A percentile compares a stretch with the other conserved stretches of the same genome.
These are phyloP conservation scores for Aspergillus cavernicola DNA, from an alignment of 495 filamentous ascomycete species.

Conservation along the genomic window DNA sequence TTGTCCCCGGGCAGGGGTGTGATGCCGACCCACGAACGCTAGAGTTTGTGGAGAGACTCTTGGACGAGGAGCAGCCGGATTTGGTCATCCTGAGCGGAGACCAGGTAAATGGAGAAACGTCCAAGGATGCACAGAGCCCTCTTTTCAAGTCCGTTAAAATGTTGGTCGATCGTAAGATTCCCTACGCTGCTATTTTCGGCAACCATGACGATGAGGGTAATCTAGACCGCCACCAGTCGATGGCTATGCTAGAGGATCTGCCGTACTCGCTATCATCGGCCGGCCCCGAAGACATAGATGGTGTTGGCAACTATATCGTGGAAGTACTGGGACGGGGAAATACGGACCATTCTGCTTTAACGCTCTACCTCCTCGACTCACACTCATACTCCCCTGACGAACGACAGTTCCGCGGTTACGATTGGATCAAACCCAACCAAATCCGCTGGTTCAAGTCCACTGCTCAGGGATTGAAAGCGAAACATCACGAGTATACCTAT, in stretches of 20 bases:
- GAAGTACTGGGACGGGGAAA: conserved; percentile 79
- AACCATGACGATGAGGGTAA: conserved; percentile 96
- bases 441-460: conserved; percentile 90
- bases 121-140: conserved; percentile 86
- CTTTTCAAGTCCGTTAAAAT: conserved; percentile 91
- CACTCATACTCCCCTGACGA: conserved; percentile 92
- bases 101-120: conserved; percentile 90
- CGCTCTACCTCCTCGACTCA: conserved; percentile 89
- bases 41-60: conserved; percentile 74
- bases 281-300: conserved; percentile 79
- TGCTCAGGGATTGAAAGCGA: conserved; percentile 61
- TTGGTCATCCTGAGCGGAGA: conserved; percentile 88
- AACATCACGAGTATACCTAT: conserved; percentile 77
- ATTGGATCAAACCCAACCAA: conserved; percentile 92
- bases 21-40: conserved; percentile 89
- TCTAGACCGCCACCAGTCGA: conserved; percentile 68
- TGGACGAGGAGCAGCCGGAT: conserved; percentile 91
- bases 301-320: conserved; percentile 91
- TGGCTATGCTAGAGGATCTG: conserved; percentile 78
- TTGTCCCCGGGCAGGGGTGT: conserved; percentile 66
- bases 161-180: conserved; percentile 80
- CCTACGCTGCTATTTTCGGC: conserved; percentile 91
- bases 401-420: conserved; percentile 78
- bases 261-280: conserved; percentile 83
- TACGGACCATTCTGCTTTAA: conserved; percentile 82